phyloP scores from a whole-genome alignment of 1,139 yeast species.

The Pichia sp. region DNA sequence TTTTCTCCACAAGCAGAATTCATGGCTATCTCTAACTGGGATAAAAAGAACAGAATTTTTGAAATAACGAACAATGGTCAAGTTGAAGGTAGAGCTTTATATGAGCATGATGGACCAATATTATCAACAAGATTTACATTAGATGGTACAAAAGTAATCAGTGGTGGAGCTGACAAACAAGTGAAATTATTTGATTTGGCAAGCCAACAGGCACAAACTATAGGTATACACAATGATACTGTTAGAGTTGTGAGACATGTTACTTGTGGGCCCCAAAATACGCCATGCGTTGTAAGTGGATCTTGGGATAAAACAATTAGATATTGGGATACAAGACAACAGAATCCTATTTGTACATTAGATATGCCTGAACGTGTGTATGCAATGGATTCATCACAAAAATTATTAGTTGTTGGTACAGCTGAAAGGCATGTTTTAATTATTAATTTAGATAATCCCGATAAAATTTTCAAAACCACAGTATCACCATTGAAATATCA shows the following conservation, averaged over 20 bases:
- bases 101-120: constrained; percentile 88
- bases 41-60: constrained; percentile 87
- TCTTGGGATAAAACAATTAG: constrained; percentile 95
- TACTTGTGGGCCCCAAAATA: constrained; percentile 73
- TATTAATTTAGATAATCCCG: constrained; percentile 79
- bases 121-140: constrained; percentile 72
- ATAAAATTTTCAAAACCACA: constrained; percentile 65
- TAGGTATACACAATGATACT: constrained; percentile 83
- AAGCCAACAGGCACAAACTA: constrained; percentile 73
- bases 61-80: constrained; percentile 61
- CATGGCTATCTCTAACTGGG: constrained; percentile 87
- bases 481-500: constrained; percentile 90
- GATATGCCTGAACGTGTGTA: constrained; percentile 87
- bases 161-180: constrained; percentile 92
- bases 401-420: constrained; percentile 82
- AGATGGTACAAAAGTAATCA: constrained; percentile 83
- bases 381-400: constrained; percentile 78
- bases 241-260: constrained; percentile 72
- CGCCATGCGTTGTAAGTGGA: constrained; percentile 84
- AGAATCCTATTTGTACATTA: constrained; percentile 75
- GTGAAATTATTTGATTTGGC: constrained; percentile 80
- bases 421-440: constrained; percentile 83
- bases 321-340: constrained; percentile 92
- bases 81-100: constrained; percentile 82
- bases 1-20: constrained; percentile 92